phyloP scores from a whole-genome alignment of 768 basidiomycete species.

The Piloderma croceum region DNA sequence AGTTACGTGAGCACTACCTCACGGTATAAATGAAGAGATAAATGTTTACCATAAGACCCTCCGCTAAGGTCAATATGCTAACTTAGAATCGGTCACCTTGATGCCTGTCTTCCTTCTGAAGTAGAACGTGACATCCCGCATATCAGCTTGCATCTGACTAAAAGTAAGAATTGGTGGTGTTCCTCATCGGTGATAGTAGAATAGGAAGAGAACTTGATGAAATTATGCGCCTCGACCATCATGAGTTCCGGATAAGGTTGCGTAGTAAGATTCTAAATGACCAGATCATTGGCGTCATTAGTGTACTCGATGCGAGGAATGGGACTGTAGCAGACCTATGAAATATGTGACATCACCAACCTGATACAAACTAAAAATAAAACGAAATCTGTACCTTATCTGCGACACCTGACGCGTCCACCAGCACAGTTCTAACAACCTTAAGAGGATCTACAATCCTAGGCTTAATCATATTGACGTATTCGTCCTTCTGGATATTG shows the following conservation, averaged over 20 bases:
- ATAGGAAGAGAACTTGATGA: constrained; percentile 82
- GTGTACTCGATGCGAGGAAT: constrained; percentile 95
- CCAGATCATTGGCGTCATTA: constrained; percentile 79
- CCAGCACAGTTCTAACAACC: no score
- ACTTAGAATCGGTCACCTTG: constrained; percentile 73
- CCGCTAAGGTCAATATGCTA: constrained; percentile 86
- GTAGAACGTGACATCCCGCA: constrained; percentile 90
- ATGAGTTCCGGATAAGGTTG: constrained; percentile 83
- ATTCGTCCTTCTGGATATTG: no score
- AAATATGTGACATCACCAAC: neutral
- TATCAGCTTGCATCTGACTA: constrained; percentile 86
- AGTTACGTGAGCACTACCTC: no score
- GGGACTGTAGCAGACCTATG: constrained; percentile 69
- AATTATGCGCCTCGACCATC: constrained; percentile 81
- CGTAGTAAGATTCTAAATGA: constrained; percentile 88
- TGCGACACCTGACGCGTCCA: no score
- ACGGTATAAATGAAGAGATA: no score
- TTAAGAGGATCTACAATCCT: no score
- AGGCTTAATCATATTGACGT: no score
- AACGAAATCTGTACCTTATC: no score
- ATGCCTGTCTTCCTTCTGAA: constrained; percentile 83
- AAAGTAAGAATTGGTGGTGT: constrained; percentile 74
- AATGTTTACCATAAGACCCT: no score
- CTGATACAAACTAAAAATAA: no score
- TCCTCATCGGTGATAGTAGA: constrained; percentile 44